These are phyloP conservation scores for Quercus gilva DNA, from an alignment of 306 rosid genomes.

Conservation along the genomic window DNA sequence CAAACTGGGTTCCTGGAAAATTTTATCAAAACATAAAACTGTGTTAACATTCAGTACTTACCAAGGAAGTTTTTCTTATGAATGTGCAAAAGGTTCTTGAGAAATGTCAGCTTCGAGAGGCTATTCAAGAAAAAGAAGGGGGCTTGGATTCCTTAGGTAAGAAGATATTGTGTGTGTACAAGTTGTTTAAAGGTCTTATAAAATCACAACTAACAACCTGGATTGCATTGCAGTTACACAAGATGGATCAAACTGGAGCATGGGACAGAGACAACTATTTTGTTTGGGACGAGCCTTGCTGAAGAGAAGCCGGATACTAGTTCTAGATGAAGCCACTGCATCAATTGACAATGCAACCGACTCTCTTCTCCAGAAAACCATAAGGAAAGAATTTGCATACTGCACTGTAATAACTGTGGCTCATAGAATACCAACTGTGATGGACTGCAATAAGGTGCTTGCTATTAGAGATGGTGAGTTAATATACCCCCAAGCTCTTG, in stretches of 20 bases:
- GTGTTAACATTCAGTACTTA: background rate
- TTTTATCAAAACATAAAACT: background rate
- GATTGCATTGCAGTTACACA: slow-evolving; percentile 14
- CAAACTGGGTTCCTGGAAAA: background rate
- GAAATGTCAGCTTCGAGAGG: slow-evolving; percentile 28
- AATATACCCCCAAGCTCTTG: background rate
- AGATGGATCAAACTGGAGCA: slow-evolving; percentile 40
- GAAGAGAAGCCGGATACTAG: slow-evolving; percentile 29
- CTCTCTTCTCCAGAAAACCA: slow-evolving; percentile 21
- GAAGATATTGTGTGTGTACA: background rate
- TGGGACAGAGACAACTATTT: slow-evolving; percentile 32
- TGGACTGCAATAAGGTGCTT: slow-evolving; percentile 31
- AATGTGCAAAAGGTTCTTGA: slow-evolving; percentile 17
- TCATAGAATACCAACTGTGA: slow-evolving; percentile 36
- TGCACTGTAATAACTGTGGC: slow-evolving; percentile 36
- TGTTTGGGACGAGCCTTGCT: slow-evolving; percentile 29
- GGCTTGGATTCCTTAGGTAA: slow-evolving; percentile 35
- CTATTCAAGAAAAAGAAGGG: slow-evolving; percentile 15
- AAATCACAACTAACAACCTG: background rate
- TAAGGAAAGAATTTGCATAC: slow-evolving; percentile 25
- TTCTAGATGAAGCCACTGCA: slow-evolving; percentile 36
- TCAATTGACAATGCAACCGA: slow-evolving; percentile 38
- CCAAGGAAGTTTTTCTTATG: background rate
- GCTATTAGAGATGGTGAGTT: slow-evolving; percentile 31
- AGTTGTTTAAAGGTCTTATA: background rate